Evolutionary conservation across 2,329 filamentous ascomycete genomes (phyloP).

Genomic region (Fusarium solani-melongenae): DNA sequence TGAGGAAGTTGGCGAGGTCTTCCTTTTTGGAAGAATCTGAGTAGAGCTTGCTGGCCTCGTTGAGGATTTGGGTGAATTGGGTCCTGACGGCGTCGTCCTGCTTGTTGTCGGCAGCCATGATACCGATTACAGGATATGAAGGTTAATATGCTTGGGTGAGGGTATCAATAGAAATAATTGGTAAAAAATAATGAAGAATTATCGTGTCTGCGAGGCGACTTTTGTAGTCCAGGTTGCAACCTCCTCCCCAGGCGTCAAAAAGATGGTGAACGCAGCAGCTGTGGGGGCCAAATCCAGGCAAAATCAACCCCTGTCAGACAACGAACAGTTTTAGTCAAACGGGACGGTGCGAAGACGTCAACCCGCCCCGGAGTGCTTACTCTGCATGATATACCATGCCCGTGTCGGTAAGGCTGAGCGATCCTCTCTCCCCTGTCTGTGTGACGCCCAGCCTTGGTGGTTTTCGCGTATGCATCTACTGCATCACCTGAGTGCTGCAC

Average conservation of each 20-base stretch:
- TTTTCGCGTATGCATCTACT: background rate
- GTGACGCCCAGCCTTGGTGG: background rate
- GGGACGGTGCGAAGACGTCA: background rate
- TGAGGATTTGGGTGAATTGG: constrained; percentile 47
- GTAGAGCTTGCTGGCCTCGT: constrained; percentile 49
- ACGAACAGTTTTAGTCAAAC: background rate
- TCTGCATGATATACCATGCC: constrained; percentile 36
- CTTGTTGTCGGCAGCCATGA: constrained; percentile 38
- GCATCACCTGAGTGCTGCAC: background rate
- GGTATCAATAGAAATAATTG: background rate
- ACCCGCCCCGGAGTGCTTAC: constrained; percentile 1
- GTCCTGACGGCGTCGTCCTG: constrained; percentile 19
- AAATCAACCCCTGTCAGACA: background rate
- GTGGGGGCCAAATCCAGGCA: background rate
- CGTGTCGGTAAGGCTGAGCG: constrained; percentile 34
- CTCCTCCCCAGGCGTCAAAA: background rate
- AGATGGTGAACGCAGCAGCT: background rate
- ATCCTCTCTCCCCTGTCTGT: background rate
- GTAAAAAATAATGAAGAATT: background rate
- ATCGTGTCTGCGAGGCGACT: background rate
- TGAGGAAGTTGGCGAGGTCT: constrained; percentile 46
- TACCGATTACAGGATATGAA: background rate
- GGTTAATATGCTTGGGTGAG: background rate
- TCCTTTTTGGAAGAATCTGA: constrained; percentile 43
- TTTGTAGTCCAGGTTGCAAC: background rate